A percentile compares a stretch with the other conserved stretches of the same genome.
phyloP scores from a whole-genome alignment of 108 stramenopile genomes.

The Skeletonema menzelii region DNA sequence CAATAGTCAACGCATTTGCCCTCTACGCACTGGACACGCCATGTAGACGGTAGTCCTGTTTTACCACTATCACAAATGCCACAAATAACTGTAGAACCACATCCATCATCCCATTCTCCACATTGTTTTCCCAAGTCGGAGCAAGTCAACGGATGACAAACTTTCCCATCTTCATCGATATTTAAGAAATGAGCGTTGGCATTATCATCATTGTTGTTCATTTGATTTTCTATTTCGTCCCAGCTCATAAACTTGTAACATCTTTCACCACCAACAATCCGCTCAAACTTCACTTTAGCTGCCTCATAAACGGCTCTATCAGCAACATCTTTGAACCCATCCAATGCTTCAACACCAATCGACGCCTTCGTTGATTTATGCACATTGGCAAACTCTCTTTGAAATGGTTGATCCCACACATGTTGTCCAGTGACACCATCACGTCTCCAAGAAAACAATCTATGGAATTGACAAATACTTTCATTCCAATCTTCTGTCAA shows the following conservation, averaged over 20 bases:
- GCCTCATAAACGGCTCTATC: conserved; percentile 46
- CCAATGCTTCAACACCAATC: conserved; percentile 28
- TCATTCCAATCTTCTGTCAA: conserved; percentile 54
- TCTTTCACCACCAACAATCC: conserved; percentile 32
- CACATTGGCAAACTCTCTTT: conserved; percentile 49
- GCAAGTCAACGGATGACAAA: conserved; percentile 46
- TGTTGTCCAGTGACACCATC: conserved; percentile 7
- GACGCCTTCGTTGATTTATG: conserved; percentile 36
- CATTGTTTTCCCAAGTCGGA: conserved; percentile 52
- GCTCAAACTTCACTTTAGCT: conserved; percentile 37
- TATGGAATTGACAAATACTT: conserved; percentile 51
- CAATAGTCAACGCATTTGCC: conserved; percentile 48
- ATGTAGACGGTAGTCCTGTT: conserved; percentile 36
- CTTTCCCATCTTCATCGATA: conserved; percentile 16
- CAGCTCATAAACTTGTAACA: conserved; percentile 44
- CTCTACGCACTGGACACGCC: conserved; percentile 46
- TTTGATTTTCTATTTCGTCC: conserved; percentile 25
- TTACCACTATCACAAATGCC: conserved; percentile 45
- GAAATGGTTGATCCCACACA: conserved; percentile 30
- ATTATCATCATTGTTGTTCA: not conserved
- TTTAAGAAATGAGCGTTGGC: conserved; percentile 14
- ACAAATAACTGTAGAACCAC: conserved; percentile 40
- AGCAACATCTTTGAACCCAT: conserved; percentile 49
- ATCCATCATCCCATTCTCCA: conserved; percentile 54
- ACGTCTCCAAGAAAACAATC: conserved; percentile 32